phyloP scores from a whole-genome alignment of 306 rosid species.

The Gastrolobium bilobum region DNA sequence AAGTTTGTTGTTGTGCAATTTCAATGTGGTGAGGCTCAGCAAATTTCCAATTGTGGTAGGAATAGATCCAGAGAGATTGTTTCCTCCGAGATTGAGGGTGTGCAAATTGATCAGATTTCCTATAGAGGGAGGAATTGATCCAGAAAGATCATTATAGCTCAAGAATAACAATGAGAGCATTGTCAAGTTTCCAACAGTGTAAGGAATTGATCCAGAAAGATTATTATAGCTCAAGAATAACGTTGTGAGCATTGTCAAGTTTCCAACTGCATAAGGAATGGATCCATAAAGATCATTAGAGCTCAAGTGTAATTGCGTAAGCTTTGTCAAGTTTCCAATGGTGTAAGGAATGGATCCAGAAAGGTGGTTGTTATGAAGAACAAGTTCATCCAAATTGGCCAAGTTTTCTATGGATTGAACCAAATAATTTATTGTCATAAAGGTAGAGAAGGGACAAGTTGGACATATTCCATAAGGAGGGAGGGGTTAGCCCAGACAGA shows the following conservation, averaged over 20 bases:
- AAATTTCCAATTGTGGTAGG: constrained; percentile 51
- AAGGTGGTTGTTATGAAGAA: neutral
- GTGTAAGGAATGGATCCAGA: neutral
- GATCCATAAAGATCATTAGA: too few relatives aligned
- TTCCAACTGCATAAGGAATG: too few relatives aligned
- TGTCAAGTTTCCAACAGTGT: constrained; percentile 48
- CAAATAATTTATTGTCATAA: constrained; percentile 21
- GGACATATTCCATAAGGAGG: constrained; percentile 44
- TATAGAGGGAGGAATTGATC: constrained; percentile 50
- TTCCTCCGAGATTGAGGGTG: neutral
- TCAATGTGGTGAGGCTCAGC: neutral
- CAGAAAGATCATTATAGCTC: constrained; percentile 19
- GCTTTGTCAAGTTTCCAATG: too few relatives aligned
- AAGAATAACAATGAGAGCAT: constrained; percentile 6
- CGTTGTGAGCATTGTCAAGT: too few relatives aligned
- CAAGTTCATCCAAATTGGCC: constrained; percentile 24
- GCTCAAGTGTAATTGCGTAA: too few relatives aligned
- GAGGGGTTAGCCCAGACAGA: constrained; percentile 46
- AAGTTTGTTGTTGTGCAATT: constrained; percentile 41
- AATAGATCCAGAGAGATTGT: constrained; percentile 50
- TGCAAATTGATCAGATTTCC: constrained; percentile 48
- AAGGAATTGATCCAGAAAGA: constrained; percentile 45
- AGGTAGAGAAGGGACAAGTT: constrained; percentile 14
- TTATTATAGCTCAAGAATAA: too few relatives aligned
- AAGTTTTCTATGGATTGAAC: constrained; percentile 44